Evolutionary conservation across 163 green algal species (phyloP).

Genomic region (Scenedesmus sp.): DNA sequence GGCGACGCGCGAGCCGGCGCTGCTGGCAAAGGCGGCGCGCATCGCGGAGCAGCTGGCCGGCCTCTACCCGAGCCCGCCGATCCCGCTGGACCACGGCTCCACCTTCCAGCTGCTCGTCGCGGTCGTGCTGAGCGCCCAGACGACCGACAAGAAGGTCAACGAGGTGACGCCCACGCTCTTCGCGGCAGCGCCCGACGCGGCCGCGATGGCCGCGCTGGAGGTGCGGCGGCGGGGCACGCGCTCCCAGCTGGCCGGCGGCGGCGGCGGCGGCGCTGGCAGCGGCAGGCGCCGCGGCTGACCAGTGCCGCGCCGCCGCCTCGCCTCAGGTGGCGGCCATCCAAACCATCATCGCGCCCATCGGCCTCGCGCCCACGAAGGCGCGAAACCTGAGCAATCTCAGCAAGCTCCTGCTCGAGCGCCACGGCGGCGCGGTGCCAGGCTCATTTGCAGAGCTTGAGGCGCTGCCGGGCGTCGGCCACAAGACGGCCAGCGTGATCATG

Average conservation of each 20-base stretch:
- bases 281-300: background rate
- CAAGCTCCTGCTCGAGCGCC: constrained; percentile 62
- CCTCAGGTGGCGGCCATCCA: constrained; percentile 62
- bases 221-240: background rate
- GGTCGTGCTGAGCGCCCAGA: constrained; percentile 81
- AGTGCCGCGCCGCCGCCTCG: background rate
- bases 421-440: constrained; percentile 49
- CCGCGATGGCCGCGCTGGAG: constrained; percentile 63
- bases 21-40: constrained; percentile 57
- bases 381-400: constrained; percentile 77
- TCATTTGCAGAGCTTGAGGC: constrained; percentile 83
- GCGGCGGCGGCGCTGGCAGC: background rate
- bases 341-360: constrained; percentile 75
- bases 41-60: constrained; percentile 71
- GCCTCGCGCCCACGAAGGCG: constrained; percentile 88
- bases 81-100: constrained; percentile 72
- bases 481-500: constrained; percentile 84
- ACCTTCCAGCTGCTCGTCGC: constrained; percentile 88
- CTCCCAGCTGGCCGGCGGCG: too few relatives aligned
- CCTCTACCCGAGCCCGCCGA: constrained; percentile 77
- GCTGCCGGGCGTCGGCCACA: constrained; percentile 88
- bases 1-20: background rate
- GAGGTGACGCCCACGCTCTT: constrained; percentile 79
- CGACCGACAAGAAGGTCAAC: constrained; percentile 82
- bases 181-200: constrained; percentile 57